These are phyloP conservation scores for Penicillium canariense DNA, from an alignment of 495 filamentous ascomycete species.

Conservation along the genomic window DNA sequence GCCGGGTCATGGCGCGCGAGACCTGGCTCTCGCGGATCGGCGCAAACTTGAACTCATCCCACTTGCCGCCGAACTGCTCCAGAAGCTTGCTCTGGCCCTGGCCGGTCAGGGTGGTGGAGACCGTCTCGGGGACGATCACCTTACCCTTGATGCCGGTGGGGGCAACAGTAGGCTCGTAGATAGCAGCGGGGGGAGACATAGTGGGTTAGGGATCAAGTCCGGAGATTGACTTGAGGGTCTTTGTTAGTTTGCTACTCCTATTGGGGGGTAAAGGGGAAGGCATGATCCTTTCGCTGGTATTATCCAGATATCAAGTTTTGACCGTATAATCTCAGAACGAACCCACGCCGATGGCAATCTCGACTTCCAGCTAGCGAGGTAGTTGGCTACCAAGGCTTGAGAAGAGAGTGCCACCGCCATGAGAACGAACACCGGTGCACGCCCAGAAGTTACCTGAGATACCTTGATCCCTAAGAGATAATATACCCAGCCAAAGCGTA, in stretches of 20 bases:
- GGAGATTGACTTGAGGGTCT: constrained; percentile 33
- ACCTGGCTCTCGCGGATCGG: constrained; percentile 89
- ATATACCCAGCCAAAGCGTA: constrained; percentile 38
- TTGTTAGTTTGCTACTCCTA: constrained; percentile 38
- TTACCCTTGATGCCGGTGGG: constrained; percentile 49
- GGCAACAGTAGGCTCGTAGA: constrained; percentile 42
- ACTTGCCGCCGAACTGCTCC: constrained; percentile 62
- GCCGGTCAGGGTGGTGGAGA: constrained; percentile 34
- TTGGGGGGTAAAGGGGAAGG: constrained; percentile 47
- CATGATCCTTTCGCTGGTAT: constrained; percentile 99
- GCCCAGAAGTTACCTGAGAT: constrained; percentile 58
- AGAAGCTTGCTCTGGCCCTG: constrained; percentile 51
- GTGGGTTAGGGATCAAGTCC: constrained; percentile 41
- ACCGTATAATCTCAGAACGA: constrained; percentile 95
- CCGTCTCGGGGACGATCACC: constrained; percentile 38
- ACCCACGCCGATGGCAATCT: constrained; percentile 31
- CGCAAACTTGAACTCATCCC: constrained; percentile 76
- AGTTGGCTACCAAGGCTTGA: not conserved
- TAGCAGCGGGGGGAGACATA: constrained; percentile 76
- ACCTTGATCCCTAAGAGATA: constrained; percentile 56
- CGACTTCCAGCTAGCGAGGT: not conserved
- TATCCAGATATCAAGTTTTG: constrained; percentile 95
- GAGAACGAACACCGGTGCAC: constrained; percentile 68
- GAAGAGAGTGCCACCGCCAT: constrained; percentile 17
- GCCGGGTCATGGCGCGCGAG: constrained; percentile 85